Base-by-base conservation (phyloP, 805 yeast species). In the Metschnikowia matae region DNA sequence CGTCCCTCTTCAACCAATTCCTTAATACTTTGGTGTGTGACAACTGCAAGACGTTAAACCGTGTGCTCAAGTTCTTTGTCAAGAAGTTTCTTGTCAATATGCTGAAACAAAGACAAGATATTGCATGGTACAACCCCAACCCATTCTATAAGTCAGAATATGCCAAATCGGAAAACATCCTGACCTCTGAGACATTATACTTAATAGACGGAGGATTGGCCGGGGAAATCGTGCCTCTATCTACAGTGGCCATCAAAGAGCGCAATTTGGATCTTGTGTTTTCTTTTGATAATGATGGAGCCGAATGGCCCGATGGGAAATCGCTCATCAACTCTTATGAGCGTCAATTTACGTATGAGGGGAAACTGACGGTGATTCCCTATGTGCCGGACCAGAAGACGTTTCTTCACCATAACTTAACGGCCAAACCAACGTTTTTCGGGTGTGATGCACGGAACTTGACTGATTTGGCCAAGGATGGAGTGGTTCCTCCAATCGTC, bases 391-490 rank as follows among this genome's bases (percentile, higher is more conserved):
- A 82, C 63, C 69, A 64, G 26, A 67, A 75, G 40, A 78, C 90
- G 0, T 85, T 88, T 65, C 61, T 80, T 23, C 75, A 77, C 52
- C 59, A 70, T 55, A 85, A 85, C 51, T 72, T 88, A 54, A 84
- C 88, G 14, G 72, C 83, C 8, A 77, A 69, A 53, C 96, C 96
- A 46, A 75, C 85, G 0, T 89, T 89, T 70, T 89, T 89, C 64
- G 96, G 96, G 33, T 89, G 96, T 67, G 78, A 86, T 62, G 76
- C 87, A 4, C 56, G 67, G 1, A 85, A 87, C 61, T 69, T 84
- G 62, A 82, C 90, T 6, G 69, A 66, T 14, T 71, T 84, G 52
- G 63, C 73, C 40, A 70, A 74, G 26, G 68, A 69, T 31, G 68
- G 64, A 32, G 63, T 64, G 14, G 58, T 75, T 38, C 90, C 91